Evolutionary conservation across 2,329 filamentous ascomycete genomes (phyloP), one percentile per base, ranked within the genome.

Genomic region (Colletotrichum aenigma): DNA sequence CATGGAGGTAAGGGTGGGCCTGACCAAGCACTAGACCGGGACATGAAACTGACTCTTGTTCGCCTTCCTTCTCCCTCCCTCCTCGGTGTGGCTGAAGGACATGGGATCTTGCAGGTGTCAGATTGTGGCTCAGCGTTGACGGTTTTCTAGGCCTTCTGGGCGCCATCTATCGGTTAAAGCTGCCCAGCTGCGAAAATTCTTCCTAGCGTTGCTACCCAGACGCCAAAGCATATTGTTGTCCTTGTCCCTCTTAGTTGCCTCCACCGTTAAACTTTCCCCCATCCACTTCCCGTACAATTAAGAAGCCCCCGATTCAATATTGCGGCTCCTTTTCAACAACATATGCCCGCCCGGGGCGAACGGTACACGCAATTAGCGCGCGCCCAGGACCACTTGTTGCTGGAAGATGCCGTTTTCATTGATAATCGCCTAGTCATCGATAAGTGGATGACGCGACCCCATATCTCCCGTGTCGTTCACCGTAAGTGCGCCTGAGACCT

Each of bases 161-260:
- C 73, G 64, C 56, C 64, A 68, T 75, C 56, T 72, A 71, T 67
- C 62, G 62, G 72, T 71, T 64, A 75, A 75, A 75, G 72, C 72
- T 75, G 67, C 67, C 52, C 28, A 43, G 30, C 30, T 15, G 56
- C 21, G 32, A 43, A 43, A 24, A 43, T 58, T 60, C 32, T 24
- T 26, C 56, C 67, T 62, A 24, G 34, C 56, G 21, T n/a, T 48
- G 10, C 30, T 16, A 28, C 16, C 21, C 64, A 18, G 43, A 52
- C 43, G 43, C 43, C 43, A 52, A 52, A 52, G 43, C 34, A 16
- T 21, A 38, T 30, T 55, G 48, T 30, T 32, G 9, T 36, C 28
- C 34, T 30, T 32, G 9, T 36, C 28, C 34, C 18, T 58, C 32
- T 38, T 61, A 69, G 30, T 66, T 36, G 66, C 18, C 66, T 58